Conservation (phyloP, 805 yeast genomes). For the Wickerhamomyces xylosicus region DNA sequence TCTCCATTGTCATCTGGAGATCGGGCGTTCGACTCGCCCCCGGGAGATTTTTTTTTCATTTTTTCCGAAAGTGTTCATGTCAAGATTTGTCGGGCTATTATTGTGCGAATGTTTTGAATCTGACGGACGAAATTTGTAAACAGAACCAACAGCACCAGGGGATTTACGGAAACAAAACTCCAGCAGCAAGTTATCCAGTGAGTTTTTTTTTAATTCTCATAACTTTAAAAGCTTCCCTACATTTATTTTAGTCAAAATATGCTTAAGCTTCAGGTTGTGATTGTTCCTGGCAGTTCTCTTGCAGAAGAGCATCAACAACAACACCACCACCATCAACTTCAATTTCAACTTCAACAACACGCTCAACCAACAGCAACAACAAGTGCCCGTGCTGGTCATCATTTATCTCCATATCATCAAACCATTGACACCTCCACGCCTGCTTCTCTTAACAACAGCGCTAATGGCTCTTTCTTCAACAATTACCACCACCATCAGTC, state of each 20-base stretch:
- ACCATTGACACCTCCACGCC: neutral
- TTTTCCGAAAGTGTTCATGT: neutral
- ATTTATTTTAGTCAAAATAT: too few species aligned
- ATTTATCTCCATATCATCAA: neutral
- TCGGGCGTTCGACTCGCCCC: neutral
- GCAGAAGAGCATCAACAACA: neutral
- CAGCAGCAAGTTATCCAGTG: too few species aligned
- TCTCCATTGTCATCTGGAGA: neutral
- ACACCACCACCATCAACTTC: too few species aligned
- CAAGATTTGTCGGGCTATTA: neutral
- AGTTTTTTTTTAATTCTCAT: too few species aligned
- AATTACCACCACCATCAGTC: conserved; percentile 1
- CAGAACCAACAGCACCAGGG: too few species aligned
- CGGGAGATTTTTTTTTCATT: conserved; percentile 1
- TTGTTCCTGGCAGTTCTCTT: neutral
- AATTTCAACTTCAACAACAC: too few species aligned
- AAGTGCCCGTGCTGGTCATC: neutral
- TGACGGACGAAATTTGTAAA: too few species aligned
- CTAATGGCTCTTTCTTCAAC: neutral
- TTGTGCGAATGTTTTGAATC: too few species aligned
- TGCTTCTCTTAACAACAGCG: neutral
- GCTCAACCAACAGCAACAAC: too few species aligned
- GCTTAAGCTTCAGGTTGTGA: neutral
- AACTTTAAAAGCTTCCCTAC: too few species aligned
- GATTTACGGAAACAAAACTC: too few species aligned